Evolutionary conservation across 1,139 yeast species (phyloP).

Genomic region (Lodderomyces metapsilosis): DNA sequence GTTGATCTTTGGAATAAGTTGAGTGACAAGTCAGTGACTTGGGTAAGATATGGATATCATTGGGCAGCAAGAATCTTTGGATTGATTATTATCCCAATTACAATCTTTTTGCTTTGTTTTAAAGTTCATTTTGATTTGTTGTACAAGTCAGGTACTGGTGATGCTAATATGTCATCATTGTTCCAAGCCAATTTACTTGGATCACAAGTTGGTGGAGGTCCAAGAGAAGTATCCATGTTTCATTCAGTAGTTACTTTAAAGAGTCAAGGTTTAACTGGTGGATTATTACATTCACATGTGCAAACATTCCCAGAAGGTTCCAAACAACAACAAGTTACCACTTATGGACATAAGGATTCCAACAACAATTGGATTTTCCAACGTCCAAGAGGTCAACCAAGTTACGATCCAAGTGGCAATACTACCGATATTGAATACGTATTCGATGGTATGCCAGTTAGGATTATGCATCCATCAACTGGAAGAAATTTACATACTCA

Average conservation of each 20-base stretch:
- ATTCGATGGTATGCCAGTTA: constrained; percentile 69
- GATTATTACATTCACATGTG: constrained; percentile 89
- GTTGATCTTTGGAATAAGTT: constrained; percentile 71
- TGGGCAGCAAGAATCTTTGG: constrained; percentile 65
- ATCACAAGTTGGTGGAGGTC: constrained; percentile 78
- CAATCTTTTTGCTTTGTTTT: constrained; percentile 63
- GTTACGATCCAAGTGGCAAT: constrained; percentile 50
- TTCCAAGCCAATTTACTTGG: constrained; percentile 93
- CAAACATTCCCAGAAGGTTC: constrained; percentile 96
- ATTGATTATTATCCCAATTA: constrained; percentile 60
- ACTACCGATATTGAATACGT: constrained; percentile 58
- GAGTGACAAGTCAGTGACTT: constrained; percentile 54
- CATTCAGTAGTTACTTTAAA: constrained; percentile 77
- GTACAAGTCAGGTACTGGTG: constrained; percentile 85
- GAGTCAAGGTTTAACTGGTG: constrained; percentile 90
- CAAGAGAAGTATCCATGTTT: constrained; percentile 82
- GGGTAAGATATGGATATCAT: constrained; percentile 53
- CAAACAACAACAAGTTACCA: constrained; percentile 92
- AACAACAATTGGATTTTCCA: constrained; percentile 92
- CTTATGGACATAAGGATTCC: constrained; percentile 87
- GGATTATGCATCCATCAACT: constrained; percentile 77
- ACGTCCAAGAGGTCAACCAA: constrained; percentile 60
- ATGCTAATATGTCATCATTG: constrained; percentile 93
- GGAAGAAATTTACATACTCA: constrained; percentile 93
- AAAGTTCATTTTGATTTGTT: constrained; percentile 73